Evolutionary conservation across 2,329 filamentous ascomycete genomes (phyloP), one percentile per base, ranked within the genome.

Genomic region (Berkeleyomyces rouxiae): DNA sequence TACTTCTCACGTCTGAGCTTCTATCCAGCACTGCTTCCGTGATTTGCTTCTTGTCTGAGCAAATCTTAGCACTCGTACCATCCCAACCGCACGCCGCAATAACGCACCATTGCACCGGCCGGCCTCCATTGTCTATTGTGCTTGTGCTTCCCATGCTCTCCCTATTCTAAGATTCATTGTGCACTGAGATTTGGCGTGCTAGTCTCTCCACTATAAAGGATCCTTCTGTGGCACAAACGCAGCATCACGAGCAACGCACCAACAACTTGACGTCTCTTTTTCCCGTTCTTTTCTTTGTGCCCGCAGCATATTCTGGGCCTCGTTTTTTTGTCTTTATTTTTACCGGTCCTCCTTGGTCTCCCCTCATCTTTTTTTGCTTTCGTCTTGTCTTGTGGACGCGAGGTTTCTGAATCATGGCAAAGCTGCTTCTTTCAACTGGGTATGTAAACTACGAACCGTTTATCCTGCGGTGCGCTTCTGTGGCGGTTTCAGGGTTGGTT

Each of bases 341-440:
- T 37, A 9, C 37, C 7, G 36, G 13, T 51, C 4, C 6, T 53
- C 37, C 13, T 31, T 7, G 10, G 23, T n/a, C 33, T 51, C 36
- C 49, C 16, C 5, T 7, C 59, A 31, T 16, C 7, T 16, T 39
- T 31, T 61, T n/a, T 16, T 53, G 39, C 13, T 61, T 2, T 42
- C n/a, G n/a, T 11, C 9, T 13, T 36, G n/a, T 16, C 43, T 31
- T 33, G 46, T n/a, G 47, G 53, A 36, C 10, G 9, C 49, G 31
- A 13, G 49, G 49, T 36, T 53, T 53, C 49, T 53, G 61, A 23
- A 46, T 31, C 64, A 63, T 81, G 79, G 89, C 89, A 77, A 89
- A 89, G 77, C 78, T 95, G 71, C 81, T 95, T 67, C 82, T 95
- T 61, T 95, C 88, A 63, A 95, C 90, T 67, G 89, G 87, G 89